Evolutionary conservation across 2,329 filamentous ascomycete genomes (phyloP).

Genomic region (Penicillium rolfsii): DNA sequence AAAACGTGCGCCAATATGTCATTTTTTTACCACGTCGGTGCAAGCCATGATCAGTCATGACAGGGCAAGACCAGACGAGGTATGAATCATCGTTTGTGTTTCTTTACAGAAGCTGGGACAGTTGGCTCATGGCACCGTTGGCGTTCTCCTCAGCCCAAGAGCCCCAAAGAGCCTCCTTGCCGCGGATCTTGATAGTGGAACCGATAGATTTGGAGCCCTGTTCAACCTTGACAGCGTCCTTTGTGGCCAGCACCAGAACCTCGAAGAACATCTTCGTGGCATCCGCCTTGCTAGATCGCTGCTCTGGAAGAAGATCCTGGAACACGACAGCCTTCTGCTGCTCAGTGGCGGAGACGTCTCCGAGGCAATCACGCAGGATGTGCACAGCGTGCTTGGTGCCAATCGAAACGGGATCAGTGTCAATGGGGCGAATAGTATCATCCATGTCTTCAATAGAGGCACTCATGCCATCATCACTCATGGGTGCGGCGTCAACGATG

Average conservation of each 20-base stretch:
- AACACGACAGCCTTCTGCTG: conserved; percentile 83
- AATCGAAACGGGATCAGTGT: conserved; percentile 83
- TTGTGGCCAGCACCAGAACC: conserved; percentile 90
- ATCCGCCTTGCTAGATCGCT: conserved; percentile 78
- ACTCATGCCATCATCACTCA: conserved; percentile 52
- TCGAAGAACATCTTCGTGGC: conserved; percentile 99
- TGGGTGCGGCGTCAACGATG: conserved; percentile 39
- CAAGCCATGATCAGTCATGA: neutral
- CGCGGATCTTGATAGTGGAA: conserved; percentile 78
- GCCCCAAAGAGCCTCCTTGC: conserved; percentile 95
- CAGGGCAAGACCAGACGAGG: neutral
- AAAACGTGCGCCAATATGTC: conserved; percentile 24
- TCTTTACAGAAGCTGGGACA: conserved; percentile 34
- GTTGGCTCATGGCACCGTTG: conserved; percentile 48
- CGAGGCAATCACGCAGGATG: conserved; percentile 85
- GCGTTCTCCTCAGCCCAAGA: conserved; percentile 80
- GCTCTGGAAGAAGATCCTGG: conserved; percentile 85
- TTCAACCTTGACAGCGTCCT: conserved; percentile 96
- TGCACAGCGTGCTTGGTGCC: conserved; percentile 97
- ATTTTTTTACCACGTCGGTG: conserved; percentile 14
- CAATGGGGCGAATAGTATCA: conserved; percentile 78
- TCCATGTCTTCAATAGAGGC: conserved; percentile 68
- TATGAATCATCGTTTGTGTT: neutral
- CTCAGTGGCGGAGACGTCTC: conserved; percentile 61
- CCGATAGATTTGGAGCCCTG: conserved; percentile 75